Base-by-base conservation (phyloP, 2,329 filamentous ascomycete species). In the Rutstroemia sp. region DNA sequence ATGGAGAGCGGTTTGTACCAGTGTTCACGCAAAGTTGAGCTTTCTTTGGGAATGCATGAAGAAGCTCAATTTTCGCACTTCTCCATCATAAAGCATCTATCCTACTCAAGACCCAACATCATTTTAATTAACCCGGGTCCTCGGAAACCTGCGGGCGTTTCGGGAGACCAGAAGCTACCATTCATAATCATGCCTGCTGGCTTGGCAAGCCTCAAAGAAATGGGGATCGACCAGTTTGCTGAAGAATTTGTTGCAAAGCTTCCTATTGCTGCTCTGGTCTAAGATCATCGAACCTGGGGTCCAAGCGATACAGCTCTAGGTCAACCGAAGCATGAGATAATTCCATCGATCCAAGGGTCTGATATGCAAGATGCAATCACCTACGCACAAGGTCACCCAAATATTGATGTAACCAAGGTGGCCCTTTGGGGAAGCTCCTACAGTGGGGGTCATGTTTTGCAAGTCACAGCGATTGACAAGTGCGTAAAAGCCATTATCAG, bases 321-420 rank as follows among this genome's bases (percentile, higher is more conserved):
- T 16, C 51, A 64, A 49, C 70, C 69, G 7, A 63, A 67, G 10
- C 60, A 64, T 5, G 69, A 72, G 57, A 69, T 74, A 27, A 60
- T 67, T 23, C 64, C 69, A 0, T 27, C 52, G 4, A 21, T 64
- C 41, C 71, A 74, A 57, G 59, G 61, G 23, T 66, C 62, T 48
- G 72, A 75, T 59, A 65, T 67, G 42, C 66, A 63, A 6, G 70
- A 73, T 59, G 72, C 72, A 5, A 71, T 74, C 45, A 73, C 71
- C 14, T 74, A 68, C 60, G 67, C 68, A 5, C 67, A 69, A 46
- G 63, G 63, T 7, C 53, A 63, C 16, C 23, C 57, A 2, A 64
- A 72, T 25, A 67, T 74, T 2, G 63, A 72, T 59, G 27, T 58
- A 3, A 48, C 64, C 10, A 68, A 64, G 41, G 69, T 74, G 51